Base-by-base conservation (phyloP, 306 rosid genomes). In the Argentina anserina region DNA sequence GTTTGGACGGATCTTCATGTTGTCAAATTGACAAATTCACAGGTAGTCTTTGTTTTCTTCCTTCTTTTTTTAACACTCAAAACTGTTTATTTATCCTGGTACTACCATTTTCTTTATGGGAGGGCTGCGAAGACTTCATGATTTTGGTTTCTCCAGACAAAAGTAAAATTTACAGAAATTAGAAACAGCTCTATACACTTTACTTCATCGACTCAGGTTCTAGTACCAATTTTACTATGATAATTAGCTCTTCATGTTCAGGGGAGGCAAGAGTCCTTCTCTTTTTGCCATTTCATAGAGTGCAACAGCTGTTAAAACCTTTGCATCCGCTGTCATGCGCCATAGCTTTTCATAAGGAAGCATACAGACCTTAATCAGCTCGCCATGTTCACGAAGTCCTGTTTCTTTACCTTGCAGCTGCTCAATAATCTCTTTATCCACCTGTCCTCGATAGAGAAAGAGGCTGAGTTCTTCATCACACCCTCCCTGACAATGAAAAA, bases 351-450 rank as follows among this genome's bases (percentile, higher is more conserved):
- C 85, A 69, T 94, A 94, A 14, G 95, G 91, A 68, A 89, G 82
- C 14, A 89, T 95, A 36, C 72, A 75, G 41, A 91, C 91, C 87
- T 86, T 89, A 65, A 94, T 94, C 76, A 91, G 82, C 83, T 91
- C 97, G 17, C 97, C 98, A 20, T 89, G 92, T 23, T 94, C 97
- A 3, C 89, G 89, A 53, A 91, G 95, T 26, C 98, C 98, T 0
- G 96, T 80, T 76, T 91, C 92, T 83, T 88, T 91, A 62, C 97
- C 97, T 72, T 86, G 89, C 65, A 94, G 86, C 75, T 85, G 89
- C 40, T 78, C 64, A 55, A 91, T 86, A 21, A 77, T 78, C 86
- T 82, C 92, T 78, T 85, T 88, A 56, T 65, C 83, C 59, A 87
- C 96, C 26, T 12, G 66, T 23, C 83, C 87, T 70, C 86, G 80